Evolutionary conservation across 148 eudicot genomes (phyloP), one percentile per base, ranked within the genome.

Genomic region (Arctostaphylos glauca): DNA sequence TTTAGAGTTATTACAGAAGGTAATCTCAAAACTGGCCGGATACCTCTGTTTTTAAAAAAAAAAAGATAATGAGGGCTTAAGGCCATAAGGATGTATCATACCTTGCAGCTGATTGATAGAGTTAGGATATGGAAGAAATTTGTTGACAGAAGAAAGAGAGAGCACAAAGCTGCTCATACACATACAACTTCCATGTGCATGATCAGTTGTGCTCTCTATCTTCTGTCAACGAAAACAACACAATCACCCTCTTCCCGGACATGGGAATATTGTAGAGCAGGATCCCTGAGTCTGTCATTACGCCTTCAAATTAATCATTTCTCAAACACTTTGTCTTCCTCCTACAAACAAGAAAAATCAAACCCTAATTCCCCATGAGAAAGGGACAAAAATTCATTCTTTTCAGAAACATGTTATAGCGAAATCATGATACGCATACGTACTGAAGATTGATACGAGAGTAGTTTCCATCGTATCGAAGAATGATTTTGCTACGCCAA

Each of bases 151-250:
- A 78, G 19, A 68, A 78, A 78, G 50, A 78, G 80, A 78, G 68
- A 78, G 80, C 68, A 78, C 80, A 78, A 78, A 7, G n/a, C 80
- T 78, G 68, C 80, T 41, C 68, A 58, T 56, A 19, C 68, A 41
- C 80, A 78, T 41, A 56, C 80, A 78, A 78, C 50, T 38, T 31
- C 43, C 18, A 0, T 78, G 80, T 49, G 68, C 50, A 58, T 19
- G 67, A 56, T 78, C 80, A 78, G 68, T 78, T 78, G 80, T 78
- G 80, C 80, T 78, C 80, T 58, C 80, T 78, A 38, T 78, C 80
- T 78, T 78, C 80, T 78, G 80, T 78, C 80, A 78, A 58, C 80
- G 19, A 56, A 0, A 76, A 21, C 21, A 48, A 4, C 55, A 21
- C 50, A 74, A 74, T 77, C 10, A 48, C 9, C 41, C 68, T 56